Evolutionary conservation across 164 flowering plant genomes (phyloP), one percentile per base, ranked within the genome.

Genomic region (Tetrastigma voinierianum): DNA sequence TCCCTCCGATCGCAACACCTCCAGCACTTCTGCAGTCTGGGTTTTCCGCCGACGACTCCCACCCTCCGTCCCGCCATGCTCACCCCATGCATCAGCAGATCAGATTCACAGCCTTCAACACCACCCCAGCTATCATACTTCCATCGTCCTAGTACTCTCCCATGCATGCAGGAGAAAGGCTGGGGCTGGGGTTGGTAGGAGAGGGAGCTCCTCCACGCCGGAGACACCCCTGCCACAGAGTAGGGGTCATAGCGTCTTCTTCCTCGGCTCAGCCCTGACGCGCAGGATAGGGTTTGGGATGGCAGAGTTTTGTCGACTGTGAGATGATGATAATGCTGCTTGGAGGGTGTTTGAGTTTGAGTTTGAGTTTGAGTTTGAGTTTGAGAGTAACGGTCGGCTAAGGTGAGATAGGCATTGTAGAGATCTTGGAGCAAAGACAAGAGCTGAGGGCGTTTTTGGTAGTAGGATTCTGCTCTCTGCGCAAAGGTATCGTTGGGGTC

Each of bases 1-100:
- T 16, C 75, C 94, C 78, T 90, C 97, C 18, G 93, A 83, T 62
- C 89, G 94, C 76, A 90, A 46, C 64, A 90, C 88, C 63, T 88
- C 92, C 44, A 90, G 69, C 63, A 90, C 82, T 76, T 77, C 74
- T 89, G 94, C 67, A 90, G 62, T n/a, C 67, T 83, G 92, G 11
- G 80, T 81, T 62, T 90, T 86, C 67, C 82, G n/a, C 80, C 9
- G 77, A 46, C 1, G 82, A 76, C 8, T 83, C 91, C 0, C 46
- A 19, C 23, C 19, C 55, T 45, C 32, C 68, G 77, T 43, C 71
- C 85, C 45, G 59, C 62, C 1, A 44, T 20, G 12, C 54, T 59
- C 1, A 81, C 24, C 66, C 85, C 91, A 12, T 87, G 43, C 13
- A 51, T 3, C 8, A 80, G 49, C 10, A 87, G 52, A 0, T 88